Percentiles rank a stretch among this genome's conserved stretches.
These are phyloP conservation scores for Purshia tridentata DNA, from an alignment of 306 rosid genomes.

Conservation along the genomic window DNA sequence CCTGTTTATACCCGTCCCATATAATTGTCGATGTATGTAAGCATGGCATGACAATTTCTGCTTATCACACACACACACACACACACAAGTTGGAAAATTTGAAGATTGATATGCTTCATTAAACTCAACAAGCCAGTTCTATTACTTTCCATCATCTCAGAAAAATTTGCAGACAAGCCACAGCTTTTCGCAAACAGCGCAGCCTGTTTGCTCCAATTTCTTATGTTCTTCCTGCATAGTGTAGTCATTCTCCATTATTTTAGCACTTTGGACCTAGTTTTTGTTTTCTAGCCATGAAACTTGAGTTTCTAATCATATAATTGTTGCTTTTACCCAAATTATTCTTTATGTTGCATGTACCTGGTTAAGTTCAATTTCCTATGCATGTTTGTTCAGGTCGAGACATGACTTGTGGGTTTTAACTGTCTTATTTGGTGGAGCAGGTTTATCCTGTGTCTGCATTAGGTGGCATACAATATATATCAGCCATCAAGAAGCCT, in stretches of 20 bases:
- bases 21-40: conserved; percentile 10
- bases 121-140: neutral
- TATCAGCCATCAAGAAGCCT: conserved; percentile 79
- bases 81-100: too few species aligned
- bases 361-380: neutral
- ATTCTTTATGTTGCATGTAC: neutral
- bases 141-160: neutral
- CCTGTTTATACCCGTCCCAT: neutral
- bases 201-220: neutral
- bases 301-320: neutral
- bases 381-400: neutral
- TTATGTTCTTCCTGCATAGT: neutral
- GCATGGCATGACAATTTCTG: neutral
- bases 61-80: neutral
- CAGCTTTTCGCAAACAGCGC: neutral
- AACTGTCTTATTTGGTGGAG: conserved; percentile 26
- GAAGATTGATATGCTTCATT: too few species aligned
- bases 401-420: conserved; percentile 10
- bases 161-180: neutral
- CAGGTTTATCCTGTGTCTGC: conserved; percentile 93
- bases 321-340: neutral
- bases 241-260: neutral
- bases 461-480: conserved; percentile 68
- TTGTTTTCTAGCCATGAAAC: neutral
- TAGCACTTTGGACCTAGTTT: neutral